Evolutionary conservation across 805 yeast genomes (phyloP), one percentile per base, ranked within the genome.

Genomic region (Suhomyces sp.): DNA sequence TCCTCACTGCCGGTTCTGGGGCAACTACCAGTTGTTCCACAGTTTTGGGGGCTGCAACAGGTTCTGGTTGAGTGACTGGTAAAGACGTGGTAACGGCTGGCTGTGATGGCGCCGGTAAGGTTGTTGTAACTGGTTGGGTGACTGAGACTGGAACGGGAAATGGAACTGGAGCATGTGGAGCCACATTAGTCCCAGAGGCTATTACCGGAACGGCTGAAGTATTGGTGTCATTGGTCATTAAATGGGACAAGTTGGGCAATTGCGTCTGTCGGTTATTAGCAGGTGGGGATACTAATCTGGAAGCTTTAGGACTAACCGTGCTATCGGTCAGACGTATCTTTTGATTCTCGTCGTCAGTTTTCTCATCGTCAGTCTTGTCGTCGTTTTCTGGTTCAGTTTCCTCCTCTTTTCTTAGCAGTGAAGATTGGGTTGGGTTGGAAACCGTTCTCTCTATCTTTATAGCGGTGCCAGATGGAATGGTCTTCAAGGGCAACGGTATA

Each of bases 401-500:
- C 46, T 57, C 55, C 45, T 55, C 58, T 17, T 54, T 54, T 17
- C 50, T 46, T 29, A 12, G 50, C 40, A 5, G 47, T 10, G 38
- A 33, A 22, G 29, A 19, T 6, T 17, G 40, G 17, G 22, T 23
- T 2, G 46, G 46, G 9, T 48, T 49, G 29, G 46, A 42, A 17
- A 42, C 29, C n/a, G 24, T 27, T 23, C 22, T 26, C 10, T 31
- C 23, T 42, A 41, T 27, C 26, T 49, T 38, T 15, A 42, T 51
- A 46, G 49, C n/a, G 6, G 35, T 44, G 8, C 35, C 31, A 6
- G 22, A n/a, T 4, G 31, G 6, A 9, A 33, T 31, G 9, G 47
- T 54, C 44, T 68, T 69, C 49, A 73, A 60, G 1, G 91, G 91
- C 35, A 88, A 64, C 1, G 94, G 94, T 12, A 83, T 79, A 12